Base-by-base conservation (phyloP, 148 eudicot species). In the Spergularia marina region DNA sequence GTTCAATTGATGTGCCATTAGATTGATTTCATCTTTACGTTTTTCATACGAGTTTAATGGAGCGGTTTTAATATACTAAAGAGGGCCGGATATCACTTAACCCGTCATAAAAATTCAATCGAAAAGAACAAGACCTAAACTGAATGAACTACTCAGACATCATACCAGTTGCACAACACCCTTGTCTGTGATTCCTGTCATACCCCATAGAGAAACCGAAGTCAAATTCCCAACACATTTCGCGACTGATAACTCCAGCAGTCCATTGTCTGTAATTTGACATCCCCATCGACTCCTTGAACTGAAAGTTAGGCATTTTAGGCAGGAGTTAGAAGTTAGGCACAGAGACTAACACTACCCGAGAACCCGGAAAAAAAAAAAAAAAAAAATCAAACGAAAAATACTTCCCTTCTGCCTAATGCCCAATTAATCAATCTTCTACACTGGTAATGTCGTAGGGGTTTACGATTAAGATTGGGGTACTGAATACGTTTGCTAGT, bases 201-300 rank as follows among this genome's bases (percentile, higher is more conserved):
- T 87, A 49, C 99, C 97, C 97, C 97, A 95, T 9, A 92, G 67
- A 63, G 99, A 95, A 74, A 95, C 70, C 0, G 97, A 92, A 67
- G 91, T 87, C 84, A 95, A 79, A 66, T 92, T 90, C 74, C 81
- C 55, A 68, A 88, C 74, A 79, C 99, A 95, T 41, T 86, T 87
- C 2, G 99, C 96, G 71, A 76, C 63, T 14, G 96, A 90, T 78
- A 95, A 77, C 79, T 88, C 91, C 68, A 76, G 75, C 44, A 95
- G 76, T n/a, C 99, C 99, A 59, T 77, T 58, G 77, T 95, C 99
- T 65, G 99, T 92, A 73, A 95, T 92, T 80, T 91, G 97, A 82
- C 97, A 95, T 47, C 94, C 99, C 99, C 97, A 92, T 18, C 96
- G 81, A 82, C 97, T 92, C 87, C 91, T 92, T 34, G 99, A 91